Evolutionary conservation across 1,139 yeast species (phyloP).

Genomic region (Yarrowia galli): DNA sequence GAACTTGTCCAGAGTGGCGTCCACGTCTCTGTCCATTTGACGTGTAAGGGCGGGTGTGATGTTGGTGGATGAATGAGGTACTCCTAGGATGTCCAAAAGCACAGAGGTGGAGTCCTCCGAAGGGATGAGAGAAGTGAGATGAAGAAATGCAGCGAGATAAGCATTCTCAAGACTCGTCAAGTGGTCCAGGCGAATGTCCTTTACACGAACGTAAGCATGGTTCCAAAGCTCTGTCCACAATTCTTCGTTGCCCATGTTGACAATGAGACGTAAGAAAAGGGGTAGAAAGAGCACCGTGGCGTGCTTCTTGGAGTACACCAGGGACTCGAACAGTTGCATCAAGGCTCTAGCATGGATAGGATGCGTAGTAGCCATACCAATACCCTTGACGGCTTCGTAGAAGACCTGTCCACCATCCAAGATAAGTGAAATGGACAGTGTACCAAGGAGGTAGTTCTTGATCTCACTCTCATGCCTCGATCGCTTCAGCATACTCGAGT

Average conservation of each 20-base stretch:
- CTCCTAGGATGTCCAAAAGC: slow-evolving; percentile 11
- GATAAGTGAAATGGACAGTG: slow-evolving; percentile 13
- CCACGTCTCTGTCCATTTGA: slow-evolving; percentile 8
- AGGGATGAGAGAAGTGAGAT: slow-evolving; percentile 11
- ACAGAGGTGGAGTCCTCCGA: slow-evolving; percentile 4
- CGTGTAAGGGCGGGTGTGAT: slow-evolving; percentile 1
- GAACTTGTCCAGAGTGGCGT: slow-evolving; percentile 10
- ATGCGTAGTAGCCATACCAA: slow-evolving; percentile 8
- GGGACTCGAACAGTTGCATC: slow-evolving; percentile 5
- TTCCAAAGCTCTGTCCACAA: slow-evolving; percentile 6
- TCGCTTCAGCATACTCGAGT: slow-evolving; percentile 10
- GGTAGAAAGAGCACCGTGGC: slow-evolving; percentile 14
- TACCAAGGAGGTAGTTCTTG: slow-evolving; percentile 21
- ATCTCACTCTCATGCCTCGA: slow-evolving; percentile 13
- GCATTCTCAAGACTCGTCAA: slow-evolving; percentile 14
- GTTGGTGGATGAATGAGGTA: slow-evolving; percentile 1
- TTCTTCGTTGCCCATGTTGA: not conserved
- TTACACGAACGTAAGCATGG: not conserved
- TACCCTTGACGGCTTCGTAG: slow-evolving; percentile 6
- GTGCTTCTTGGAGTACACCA: slow-evolving; percentile 11
- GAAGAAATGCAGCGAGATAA: slow-evolving; percentile 6
- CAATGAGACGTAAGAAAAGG: not conserved
- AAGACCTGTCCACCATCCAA: slow-evolving; percentile 16
- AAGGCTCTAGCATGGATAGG: slow-evolving; percentile 2
- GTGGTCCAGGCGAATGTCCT: not conserved